Percentiles rank a stretch among this genome's conserved stretches.
Conservation (phyloP, 129 eudicot genomes). For the Cynara cardunculus region DNA sequence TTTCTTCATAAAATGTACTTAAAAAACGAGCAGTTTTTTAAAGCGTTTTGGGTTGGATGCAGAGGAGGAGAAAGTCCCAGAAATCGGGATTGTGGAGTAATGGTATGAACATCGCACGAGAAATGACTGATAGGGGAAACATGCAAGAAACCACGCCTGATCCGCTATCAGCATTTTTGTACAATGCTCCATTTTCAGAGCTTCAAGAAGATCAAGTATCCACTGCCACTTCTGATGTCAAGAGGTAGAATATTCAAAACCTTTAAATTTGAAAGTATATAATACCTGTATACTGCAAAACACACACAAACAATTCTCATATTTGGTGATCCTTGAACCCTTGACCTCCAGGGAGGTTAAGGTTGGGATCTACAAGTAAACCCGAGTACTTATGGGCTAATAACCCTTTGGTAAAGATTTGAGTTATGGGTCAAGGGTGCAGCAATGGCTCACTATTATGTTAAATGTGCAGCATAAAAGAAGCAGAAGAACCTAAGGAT, state of each 20-base stretch:
- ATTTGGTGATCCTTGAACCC: background rate
- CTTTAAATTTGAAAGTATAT: too few species aligned
- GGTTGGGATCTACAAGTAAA: background rate
- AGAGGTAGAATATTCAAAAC: slow-evolving; percentile 40
- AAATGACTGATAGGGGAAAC: slow-evolving; percentile 27
- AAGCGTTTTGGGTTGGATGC: slow-evolving; percentile 13
- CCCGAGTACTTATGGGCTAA: background rate
- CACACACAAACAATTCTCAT: too few species aligned
- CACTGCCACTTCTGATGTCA: slow-evolving; percentile 33
- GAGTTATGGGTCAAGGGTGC: background rate
- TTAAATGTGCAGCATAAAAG: slow-evolving; percentile 23
- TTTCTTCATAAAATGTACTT: background rate
- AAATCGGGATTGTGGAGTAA: slow-evolving; percentile 64
- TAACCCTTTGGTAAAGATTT: background rate
- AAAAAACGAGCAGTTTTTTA: background rate
- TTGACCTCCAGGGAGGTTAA: too few species aligned
- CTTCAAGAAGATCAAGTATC: slow-evolving; percentile 26
- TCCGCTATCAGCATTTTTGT: slow-evolving; percentile 68
- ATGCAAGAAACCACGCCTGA: slow-evolving; percentile 56
- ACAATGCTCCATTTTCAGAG: slow-evolving; percentile 37
- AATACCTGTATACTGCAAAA: too few species aligned
- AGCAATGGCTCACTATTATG: slow-evolving; percentile 7
- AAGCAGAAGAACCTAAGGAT: slow-evolving; percentile 34
- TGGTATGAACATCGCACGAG: slow-evolving; percentile 33
- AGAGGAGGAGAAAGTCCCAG: slow-evolving; percentile 65